Conservation (phyloP, 2,329 filamentous ascomycete species). For the Calcarisporium arbuscula region DNA sequence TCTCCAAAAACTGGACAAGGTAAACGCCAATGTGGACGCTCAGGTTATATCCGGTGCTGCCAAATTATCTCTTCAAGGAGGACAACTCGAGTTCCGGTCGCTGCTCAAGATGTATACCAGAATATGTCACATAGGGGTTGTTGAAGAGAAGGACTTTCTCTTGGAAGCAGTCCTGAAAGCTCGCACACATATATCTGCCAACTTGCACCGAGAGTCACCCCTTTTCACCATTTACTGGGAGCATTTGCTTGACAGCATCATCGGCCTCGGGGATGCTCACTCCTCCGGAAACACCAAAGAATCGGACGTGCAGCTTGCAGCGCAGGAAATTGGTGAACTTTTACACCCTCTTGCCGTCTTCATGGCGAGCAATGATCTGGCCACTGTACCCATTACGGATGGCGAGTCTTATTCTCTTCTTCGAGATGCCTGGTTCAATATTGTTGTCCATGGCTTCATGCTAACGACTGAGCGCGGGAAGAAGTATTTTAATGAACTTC, state of each 20-base stretch:
- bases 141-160: slow-evolving; percentile 60
- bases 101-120: slow-evolving; percentile 78
- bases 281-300: slow-evolving; percentile 67
- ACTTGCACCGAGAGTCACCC: slow-evolving; percentile 60
- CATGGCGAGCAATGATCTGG: slow-evolving; percentile 60
- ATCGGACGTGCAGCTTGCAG: slow-evolving; percentile 73
- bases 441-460: slow-evolving; percentile 87
- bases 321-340: slow-evolving; percentile 80
- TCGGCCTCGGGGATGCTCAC: slow-evolving; percentile 83
- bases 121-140: slow-evolving; percentile 65
- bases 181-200: slow-evolving; percentile 69
- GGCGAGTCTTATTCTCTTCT: slow-evolving; percentile 69
- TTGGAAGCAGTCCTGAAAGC: slow-evolving; percentile 72
- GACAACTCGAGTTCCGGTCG: slow-evolving; percentile 75
- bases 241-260: slow-evolving; percentile 77
- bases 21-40: slow-evolving; percentile 73
- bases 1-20: slow-evolving; percentile 86
- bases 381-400: slow-evolving; percentile 41
- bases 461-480: slow-evolving; percentile 66
- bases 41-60: slow-evolving; percentile 81
- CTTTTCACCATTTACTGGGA: slow-evolving; percentile 79
- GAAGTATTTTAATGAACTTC: slow-evolving; percentile 68
- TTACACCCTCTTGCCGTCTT: slow-evolving; percentile 82
- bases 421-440: slow-evolving; percentile 96
- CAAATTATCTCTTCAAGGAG: slow-evolving; percentile 68